Conservation (phyloP, 495 filamentous ascomycete genomes). For the Daldinia concentrica region DNA sequence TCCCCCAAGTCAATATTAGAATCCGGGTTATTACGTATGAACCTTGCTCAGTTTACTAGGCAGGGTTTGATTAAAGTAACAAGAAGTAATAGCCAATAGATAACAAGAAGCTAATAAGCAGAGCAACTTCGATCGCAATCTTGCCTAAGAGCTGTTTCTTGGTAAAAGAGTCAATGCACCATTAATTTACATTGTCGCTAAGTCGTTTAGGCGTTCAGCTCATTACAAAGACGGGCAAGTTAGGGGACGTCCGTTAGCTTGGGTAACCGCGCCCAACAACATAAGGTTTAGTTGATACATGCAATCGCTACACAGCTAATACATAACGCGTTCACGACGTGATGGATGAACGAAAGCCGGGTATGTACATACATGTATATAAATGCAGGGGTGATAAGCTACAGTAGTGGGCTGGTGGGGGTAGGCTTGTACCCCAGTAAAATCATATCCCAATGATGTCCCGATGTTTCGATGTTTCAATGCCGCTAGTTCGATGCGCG, state of each 20-base stretch:
- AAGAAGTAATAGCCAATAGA: slow-evolving; percentile 21
- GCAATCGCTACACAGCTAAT: not conserved
- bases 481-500: no score
- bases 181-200: slow-evolving; percentile 4
- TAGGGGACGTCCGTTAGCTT: slow-evolving; percentile 26
- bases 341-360: not conserved
- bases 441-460: slow-evolving; percentile 10
- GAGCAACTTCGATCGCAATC: slow-evolving; percentile 27
- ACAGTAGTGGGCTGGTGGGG: slow-evolving; percentile 17
- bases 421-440: slow-evolving; percentile 15
- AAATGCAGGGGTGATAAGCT: not conserved
- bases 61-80: slow-evolving; percentile 25
- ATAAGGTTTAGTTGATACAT: not conserved
- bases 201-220: not conserved
- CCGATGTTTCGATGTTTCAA: no score
- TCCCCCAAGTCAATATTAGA: slow-evolving; percentile 34
- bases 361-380: not conserved
- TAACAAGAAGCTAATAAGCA: slow-evolving; percentile 6
- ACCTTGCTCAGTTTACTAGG: slow-evolving; percentile 17
- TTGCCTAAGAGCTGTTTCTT: slow-evolving; percentile 3
- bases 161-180: slow-evolving; percentile 17
- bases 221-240: not conserved
- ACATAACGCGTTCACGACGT: slow-evolving; percentile 30
- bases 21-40: slow-evolving; percentile 33
- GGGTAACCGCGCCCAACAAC: slow-evolving; percentile 3